Evolutionary conservation across 306 rosid species (phyloP).

Genomic region (Prunus fruticosa): DNA sequence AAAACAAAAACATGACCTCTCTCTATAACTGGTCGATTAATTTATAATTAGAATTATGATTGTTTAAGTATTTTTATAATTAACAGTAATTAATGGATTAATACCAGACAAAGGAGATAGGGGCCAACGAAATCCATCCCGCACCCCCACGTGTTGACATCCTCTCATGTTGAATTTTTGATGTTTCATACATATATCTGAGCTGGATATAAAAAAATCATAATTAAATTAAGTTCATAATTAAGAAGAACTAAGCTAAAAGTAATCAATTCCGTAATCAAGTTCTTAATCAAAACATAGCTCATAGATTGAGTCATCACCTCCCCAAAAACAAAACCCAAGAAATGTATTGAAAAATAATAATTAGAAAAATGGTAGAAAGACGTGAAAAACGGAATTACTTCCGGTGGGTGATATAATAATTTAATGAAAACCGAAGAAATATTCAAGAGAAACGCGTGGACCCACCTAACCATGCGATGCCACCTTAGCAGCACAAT

Average conservation of each 20-base stretch:
- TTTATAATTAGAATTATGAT: neutral
- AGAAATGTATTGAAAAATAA: neutral
- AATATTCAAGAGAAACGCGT: neutral
- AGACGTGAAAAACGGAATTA: neutral
- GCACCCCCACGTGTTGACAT: neutral
- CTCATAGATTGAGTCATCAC: neutral
- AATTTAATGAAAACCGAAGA: neutral
- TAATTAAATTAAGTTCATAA: too few relatives aligned
- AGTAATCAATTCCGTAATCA: neutral
- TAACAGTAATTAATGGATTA: too few relatives aligned
- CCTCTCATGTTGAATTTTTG: neutral
- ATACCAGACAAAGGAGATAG: neutral
- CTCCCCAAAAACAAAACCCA: neutral
- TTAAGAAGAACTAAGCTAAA: too few relatives aligned
- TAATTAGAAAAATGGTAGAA: neutral
- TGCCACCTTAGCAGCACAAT: neutral
- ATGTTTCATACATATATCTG: neutral
- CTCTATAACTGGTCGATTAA: neutral
- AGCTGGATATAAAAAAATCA: neutral
- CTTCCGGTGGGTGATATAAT: neutral
- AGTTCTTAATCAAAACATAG: too few relatives aligned
- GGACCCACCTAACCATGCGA: neutral
- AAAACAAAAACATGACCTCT: neutral
- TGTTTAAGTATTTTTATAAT: neutral
- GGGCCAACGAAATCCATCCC: neutral